Evolutionary conservation across 768 basidiomycete genomes (phyloP).

Genomic region (Amanita polypyramis): DNA sequence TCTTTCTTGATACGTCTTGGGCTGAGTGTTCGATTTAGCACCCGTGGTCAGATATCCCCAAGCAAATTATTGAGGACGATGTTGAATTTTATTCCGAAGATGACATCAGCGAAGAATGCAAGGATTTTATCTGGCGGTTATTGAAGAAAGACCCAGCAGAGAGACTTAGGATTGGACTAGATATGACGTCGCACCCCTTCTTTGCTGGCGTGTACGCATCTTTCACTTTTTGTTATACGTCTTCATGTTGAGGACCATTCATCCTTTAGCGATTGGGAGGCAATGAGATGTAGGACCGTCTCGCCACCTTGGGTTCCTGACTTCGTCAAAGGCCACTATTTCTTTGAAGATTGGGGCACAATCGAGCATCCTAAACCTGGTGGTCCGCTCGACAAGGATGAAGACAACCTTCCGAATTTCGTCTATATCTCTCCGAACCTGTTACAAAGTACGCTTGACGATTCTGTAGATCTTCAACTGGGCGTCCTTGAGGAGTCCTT

Average conservation of each 20-base stretch:
- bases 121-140: conserved; percentile 21
- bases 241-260: not conserved
- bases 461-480: not conserved
- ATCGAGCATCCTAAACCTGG: conserved; percentile 9
- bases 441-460: not conserved
- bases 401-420: conserved; percentile 14
- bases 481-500: not conserved
- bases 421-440: conserved; percentile 9
- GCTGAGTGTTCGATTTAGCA: conserved; percentile 1
- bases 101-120: conserved; percentile 16
- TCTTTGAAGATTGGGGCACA: conserved; percentile 7
- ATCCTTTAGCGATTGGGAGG: conserved; percentile 16
- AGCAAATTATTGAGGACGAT: conserved; percentile 12
- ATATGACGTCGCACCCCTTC: conserved; percentile 21
- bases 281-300: conserved; percentile 15
- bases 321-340: conserved; percentile 13
- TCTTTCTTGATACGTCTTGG: not conserved
- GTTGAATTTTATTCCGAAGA: conserved; percentile 15
- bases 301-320: conserved; percentile 18
- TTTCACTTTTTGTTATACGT: not conserved
- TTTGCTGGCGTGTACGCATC: conserved; percentile 20
- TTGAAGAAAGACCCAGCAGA: conserved; percentile 18
- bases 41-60: conserved; percentile 11
- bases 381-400: conserved; percentile 8
- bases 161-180: conserved; percentile 17